Percentiles rank a stretch among this genome's conserved stretches.
Evolutionary conservation across 306 rosid species (phyloP).

Genomic region (Castanospermum australe): DNA sequence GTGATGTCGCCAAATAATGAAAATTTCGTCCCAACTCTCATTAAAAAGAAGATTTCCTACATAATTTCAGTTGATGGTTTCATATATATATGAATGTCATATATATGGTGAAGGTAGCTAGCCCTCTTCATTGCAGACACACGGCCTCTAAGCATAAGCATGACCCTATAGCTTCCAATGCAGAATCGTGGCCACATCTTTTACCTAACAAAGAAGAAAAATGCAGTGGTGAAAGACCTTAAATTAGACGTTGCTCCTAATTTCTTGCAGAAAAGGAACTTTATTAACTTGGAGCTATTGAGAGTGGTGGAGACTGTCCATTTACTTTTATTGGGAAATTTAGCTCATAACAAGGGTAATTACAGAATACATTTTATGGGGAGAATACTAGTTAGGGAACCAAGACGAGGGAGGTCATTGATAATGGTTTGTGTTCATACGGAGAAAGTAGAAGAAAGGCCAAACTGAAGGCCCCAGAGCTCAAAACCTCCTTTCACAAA

Average conservation of each 20-base stretch:
- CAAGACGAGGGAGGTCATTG: slow-evolving; percentile 46
- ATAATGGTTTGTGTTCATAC: slow-evolving; percentile 75
- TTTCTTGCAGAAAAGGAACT: slow-evolving; percentile 7
- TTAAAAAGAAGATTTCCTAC: slow-evolving; percentile 29
- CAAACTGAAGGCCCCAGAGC: slow-evolving; percentile 90
- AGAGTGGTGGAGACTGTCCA: slow-evolving; percentile 31
- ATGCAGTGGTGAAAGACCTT: slow-evolving; percentile 45
- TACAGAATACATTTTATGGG: slow-evolving; percentile 44
- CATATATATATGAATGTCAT: slow-evolving; percentile 19
- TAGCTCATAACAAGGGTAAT: slow-evolving; percentile 27
- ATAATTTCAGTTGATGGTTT: slow-evolving; percentile 36
- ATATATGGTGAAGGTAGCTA: slow-evolving; percentile 33
- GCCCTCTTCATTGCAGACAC: slow-evolving; percentile 66
- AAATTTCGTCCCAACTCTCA: slow-evolving; percentile 20
- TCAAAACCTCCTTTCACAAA: slow-evolving; percentile 82
- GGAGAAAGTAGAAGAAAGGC: slow-evolving; percentile 68
- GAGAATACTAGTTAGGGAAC: slow-evolving; percentile 47
- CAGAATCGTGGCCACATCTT: slow-evolving; percentile 96
- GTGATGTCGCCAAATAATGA: slow-evolving; percentile 10
- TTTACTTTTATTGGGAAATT: slow-evolving; percentile 32
- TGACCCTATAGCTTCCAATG: slow-evolving; percentile 96
- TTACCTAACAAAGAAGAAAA: slow-evolving; percentile 75
- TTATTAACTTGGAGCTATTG: not conserved
- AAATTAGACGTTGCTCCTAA: not conserved
- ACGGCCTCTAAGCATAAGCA: slow-evolving; percentile 56